Evolutionary conservation across 352 stramenopile species (phyloP), one percentile per base, ranked within the genome.

Genomic region (Phytopythium sindhum): DNA sequence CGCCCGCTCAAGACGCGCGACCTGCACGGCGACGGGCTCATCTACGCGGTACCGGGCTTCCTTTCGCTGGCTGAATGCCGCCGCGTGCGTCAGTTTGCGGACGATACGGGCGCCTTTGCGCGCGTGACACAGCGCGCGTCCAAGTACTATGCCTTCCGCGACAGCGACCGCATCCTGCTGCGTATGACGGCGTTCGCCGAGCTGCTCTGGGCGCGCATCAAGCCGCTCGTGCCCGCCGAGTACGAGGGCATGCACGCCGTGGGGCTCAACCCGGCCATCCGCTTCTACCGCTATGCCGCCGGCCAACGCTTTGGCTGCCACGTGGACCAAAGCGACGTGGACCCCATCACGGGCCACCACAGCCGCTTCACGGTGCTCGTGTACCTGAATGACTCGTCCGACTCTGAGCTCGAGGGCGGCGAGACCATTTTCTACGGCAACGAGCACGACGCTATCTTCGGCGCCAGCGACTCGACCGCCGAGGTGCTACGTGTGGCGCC

Each of bases 321-420:
- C 59, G 83, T 94, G n/a, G 85, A 94, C 66, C 81, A 92, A 72
- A 94, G 85, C 71, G 81, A 92, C 66, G 77, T 92, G 57, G 83
- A 94, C 61, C 74, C 77, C 5, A 63, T 82, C 56, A 94, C 85
- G 37, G 73, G 80, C 48, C 79, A 75, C 67, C 74, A 87, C 68
- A 94, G 85, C 56, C 82, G 80, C 70, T 92, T 91, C 68, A 94
- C 85, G 11, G 77, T 92, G 65, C 80, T 92, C 41, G 81, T 94
- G 45, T 94, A 92, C 66, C 74, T 94, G 12, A 94, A 92, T 42
- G 85, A 94, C 74, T 56, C 73, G 9, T 69, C 28, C 41, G 85
- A 94, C 74, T 94, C 85, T 59, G 81, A 88, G n/a, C 60, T 94
- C 33, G 53, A 70, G 5, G 85, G 83, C 29, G 85, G 83, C 19